Conservation (phyloP, 2,329 filamentous ascomycete genomes). For the Trichophyton verrucosum region DNA sequence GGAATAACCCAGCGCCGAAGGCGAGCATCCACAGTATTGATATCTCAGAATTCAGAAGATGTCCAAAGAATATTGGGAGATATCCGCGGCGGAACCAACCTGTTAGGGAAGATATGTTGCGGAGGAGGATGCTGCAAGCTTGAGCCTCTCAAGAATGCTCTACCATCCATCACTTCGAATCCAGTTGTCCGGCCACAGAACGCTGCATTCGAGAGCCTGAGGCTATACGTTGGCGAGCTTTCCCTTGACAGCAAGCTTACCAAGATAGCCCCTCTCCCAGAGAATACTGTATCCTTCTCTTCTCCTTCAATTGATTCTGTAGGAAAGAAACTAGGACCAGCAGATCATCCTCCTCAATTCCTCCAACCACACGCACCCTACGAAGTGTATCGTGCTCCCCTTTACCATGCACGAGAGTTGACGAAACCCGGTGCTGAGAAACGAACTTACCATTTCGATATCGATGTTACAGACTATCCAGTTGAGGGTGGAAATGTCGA, state of each 20-base stretch:
- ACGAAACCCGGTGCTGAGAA: slow-evolving; percentile 86
- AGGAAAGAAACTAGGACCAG: slow-evolving; percentile 25
- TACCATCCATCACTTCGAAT: slow-evolving; percentile 27
- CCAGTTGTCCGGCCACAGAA: slow-evolving; percentile 59
- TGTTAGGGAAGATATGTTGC: slow-evolving; percentile 52
- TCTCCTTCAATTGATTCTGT: slow-evolving; percentile 23
- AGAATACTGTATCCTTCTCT: slow-evolving; percentile 58
- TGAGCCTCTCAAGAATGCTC: slow-evolving; percentile 40
- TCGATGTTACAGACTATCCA: slow-evolving; percentile 92
- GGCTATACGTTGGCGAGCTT: slow-evolving; percentile 63
- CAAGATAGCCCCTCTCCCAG: slow-evolving; percentile 58
- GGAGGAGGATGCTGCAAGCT: slow-evolving; percentile 54
- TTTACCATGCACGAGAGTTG: slow-evolving; percentile 73
- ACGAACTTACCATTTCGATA: slow-evolving; percentile 91
- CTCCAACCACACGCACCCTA: slow-evolving; percentile 93
- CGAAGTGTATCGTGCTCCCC: slow-evolving; percentile 77
- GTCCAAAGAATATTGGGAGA: slow-evolving; percentile 47
- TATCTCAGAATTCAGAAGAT: slow-evolving; percentile 48
- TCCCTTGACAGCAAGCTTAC: slow-evolving; percentile 58
- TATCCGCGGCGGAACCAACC: slow-evolving; percentile 42
- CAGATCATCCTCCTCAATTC: slow-evolving; percentile 64
- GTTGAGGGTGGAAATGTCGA: slow-evolving; percentile 66
- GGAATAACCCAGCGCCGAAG: slow-evolving; percentile 19
- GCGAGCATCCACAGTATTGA: slow-evolving; percentile 37
- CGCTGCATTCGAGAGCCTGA: slow-evolving; percentile 66